Evolutionary conservation across 441 rosid species (phyloP).

Genomic region (Gossypium schwendimanii): DNA sequence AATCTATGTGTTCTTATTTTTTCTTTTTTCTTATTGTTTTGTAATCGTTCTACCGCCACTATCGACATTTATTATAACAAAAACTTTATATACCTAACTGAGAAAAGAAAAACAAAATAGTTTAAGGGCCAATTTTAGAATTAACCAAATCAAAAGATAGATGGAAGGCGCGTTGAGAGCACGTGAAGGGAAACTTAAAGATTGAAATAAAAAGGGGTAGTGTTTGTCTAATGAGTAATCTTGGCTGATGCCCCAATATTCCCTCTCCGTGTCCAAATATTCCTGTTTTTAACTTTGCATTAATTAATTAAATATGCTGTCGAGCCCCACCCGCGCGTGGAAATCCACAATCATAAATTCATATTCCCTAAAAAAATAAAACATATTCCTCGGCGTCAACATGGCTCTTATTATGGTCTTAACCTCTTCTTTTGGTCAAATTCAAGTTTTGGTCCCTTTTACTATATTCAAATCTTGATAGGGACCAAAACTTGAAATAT

Average conservation of each 20-base stretch:
- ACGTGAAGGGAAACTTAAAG: neutral
- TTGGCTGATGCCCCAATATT: slow-evolving; percentile 40
- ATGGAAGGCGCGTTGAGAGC: neutral
- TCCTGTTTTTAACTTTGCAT: slow-evolving; percentile 13
- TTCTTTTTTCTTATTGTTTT: too few species aligned
- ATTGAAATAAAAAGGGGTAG: slow-evolving; percentile 19
- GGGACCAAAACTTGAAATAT: too few species aligned
- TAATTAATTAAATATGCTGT: slow-evolving; percentile 13
- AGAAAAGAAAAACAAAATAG: too few species aligned
- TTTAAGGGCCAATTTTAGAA: too few species aligned
- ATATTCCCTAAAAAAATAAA: neutral
- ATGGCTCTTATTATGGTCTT: slow-evolving; percentile 40
- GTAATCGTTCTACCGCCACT: too few species aligned
- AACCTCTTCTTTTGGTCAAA: slow-evolving; percentile 9
- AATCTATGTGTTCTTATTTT: too few species aligned
- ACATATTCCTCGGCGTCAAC: slow-evolving; percentile 68
- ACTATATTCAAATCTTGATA: too few species aligned
- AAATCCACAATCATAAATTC: slow-evolving; percentile 3
- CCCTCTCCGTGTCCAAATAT: slow-evolving; percentile 59
- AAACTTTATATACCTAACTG: too few species aligned
- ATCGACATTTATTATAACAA: too few species aligned
- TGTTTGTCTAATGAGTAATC: slow-evolving; percentile 20
- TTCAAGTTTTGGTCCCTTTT: too few species aligned
- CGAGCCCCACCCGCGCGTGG: slow-evolving; percentile 44
- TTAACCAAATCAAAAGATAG: neutral